Conservation (phyloP, 2,329 filamentous ascomycete species). For the Alternaria panax region DNA sequence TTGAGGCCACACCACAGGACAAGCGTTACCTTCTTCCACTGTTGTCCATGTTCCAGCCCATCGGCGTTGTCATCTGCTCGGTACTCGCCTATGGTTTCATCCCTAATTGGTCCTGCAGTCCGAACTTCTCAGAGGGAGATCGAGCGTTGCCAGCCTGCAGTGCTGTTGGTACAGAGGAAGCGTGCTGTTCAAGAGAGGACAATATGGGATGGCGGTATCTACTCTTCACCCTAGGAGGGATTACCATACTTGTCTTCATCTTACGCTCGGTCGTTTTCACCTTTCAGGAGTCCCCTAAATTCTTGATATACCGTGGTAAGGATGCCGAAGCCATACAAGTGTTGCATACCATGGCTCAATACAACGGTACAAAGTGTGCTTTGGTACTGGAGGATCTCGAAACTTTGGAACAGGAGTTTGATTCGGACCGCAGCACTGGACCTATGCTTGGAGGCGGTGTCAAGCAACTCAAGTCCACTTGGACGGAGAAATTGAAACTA, state of each 20-base stretch:
- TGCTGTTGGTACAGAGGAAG: slow-evolving; percentile 35
- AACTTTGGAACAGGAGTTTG: slow-evolving; percentile 42
- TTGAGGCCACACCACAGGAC: slow-evolving; percentile 64
- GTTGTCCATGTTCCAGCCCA: slow-evolving; percentile 63
- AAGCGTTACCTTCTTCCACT: slow-evolving; percentile 61
- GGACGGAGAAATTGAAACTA: slow-evolving; percentile 46
- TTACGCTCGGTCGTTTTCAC: slow-evolving; percentile 62
- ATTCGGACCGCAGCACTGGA: slow-evolving; percentile 24
- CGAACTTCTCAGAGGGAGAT: slow-evolving; percentile 58
- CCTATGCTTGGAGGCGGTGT: slow-evolving; percentile 43
- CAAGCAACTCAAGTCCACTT: slow-evolving; percentile 41
- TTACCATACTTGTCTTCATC: slow-evolving; percentile 57
- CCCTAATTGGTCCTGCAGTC: slow-evolving; percentile 59
- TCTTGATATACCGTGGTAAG: slow-evolving; percentile 61
- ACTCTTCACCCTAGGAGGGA: slow-evolving; percentile 51
- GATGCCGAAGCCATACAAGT: slow-evolving; percentile 61
- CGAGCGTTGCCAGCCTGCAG: slow-evolving; percentile 56
- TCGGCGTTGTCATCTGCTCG: slow-evolving; percentile 61
- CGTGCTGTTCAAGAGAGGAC: slow-evolving; percentile 48
- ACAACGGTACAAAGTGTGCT: slow-evolving; percentile 49
- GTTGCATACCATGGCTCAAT: slow-evolving; percentile 53
- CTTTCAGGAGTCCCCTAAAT: slow-evolving; percentile 68
- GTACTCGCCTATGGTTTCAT: slow-evolving; percentile 63
- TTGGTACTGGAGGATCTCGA: slow-evolving; percentile 49
- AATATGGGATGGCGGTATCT: slow-evolving; percentile 58